Conservation (phyloP, 208 protist species). For the Crithidia fasciculata region DNA sequence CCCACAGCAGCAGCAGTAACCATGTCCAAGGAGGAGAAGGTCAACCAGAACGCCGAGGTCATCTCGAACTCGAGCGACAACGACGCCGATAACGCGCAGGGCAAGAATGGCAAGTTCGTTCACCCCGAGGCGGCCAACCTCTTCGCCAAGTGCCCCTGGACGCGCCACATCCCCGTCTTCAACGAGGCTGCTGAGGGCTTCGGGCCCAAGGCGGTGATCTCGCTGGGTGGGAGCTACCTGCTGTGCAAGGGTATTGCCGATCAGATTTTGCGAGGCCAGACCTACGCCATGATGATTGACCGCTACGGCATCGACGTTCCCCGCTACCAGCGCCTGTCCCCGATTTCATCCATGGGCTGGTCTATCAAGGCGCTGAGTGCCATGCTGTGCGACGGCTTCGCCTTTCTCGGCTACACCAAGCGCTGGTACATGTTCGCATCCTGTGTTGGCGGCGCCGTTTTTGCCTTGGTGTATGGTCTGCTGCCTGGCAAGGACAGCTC, state of each 20-base stretch:
- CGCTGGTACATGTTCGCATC: conserved; percentile 72
- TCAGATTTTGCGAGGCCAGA: conserved; percentile 45
- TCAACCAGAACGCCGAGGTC: conserved; percentile 11
- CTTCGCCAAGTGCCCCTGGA: conserved; percentile 32
- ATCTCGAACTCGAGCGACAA: conserved; percentile 7
- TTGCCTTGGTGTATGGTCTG: conserved; percentile 56
- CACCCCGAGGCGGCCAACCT: conserved; percentile 37
- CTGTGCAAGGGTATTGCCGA: conserved; percentile 61
- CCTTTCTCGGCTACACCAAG: conserved; percentile 78
- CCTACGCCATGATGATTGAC: conserved; percentile 52
- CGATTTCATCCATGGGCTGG: conserved; percentile 49
- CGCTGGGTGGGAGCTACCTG: conserved; percentile 48
- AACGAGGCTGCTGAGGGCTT: conserved; percentile 41
- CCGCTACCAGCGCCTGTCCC: conserved; percentile 47
- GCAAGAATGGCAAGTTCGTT: conserved; percentile 5
- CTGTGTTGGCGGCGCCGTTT: conserved; percentile 43
- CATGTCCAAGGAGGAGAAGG: conserved; percentile 7
- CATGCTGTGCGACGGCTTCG: conserved; percentile 68
- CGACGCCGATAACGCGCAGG: not conserved
- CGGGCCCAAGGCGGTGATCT: conserved; percentile 33
- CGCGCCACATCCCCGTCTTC: conserved; percentile 44
- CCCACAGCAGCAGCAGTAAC: not conserved
- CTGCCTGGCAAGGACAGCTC: conserved; percentile 43
- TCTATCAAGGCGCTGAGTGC: conserved; percentile 73
- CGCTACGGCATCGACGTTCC: conserved; percentile 34